Percentiles rank a stretch among this genome's conserved stretches.
These are phyloP conservation scores for Boletus sp. DNA, from an alignment of 768 basidiomycete genomes.

Conservation along the genomic window DNA sequence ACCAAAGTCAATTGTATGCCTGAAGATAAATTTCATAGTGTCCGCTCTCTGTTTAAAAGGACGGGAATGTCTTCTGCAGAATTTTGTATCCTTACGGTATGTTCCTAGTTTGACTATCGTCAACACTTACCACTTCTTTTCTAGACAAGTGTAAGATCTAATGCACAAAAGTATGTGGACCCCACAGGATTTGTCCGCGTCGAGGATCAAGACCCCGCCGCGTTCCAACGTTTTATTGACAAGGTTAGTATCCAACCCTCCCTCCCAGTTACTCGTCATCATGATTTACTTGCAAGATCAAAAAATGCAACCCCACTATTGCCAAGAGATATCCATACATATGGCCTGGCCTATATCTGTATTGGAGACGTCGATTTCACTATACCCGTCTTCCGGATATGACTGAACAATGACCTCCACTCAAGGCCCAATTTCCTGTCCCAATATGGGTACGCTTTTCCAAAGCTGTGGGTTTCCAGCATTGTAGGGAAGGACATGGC, in stretches of 20 bases:
- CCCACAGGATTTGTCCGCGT: neutral
- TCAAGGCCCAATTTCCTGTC: neutral
- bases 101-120: neutral
- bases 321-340: constrained; percentile 12
- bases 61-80: neutral
- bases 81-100: constrained; percentile 5
- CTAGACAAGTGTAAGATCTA: constrained; percentile 2
- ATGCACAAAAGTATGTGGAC: neutral
- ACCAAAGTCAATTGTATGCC: constrained; percentile 12
- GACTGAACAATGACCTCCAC: neutral
- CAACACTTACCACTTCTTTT: neutral
- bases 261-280: neutral
- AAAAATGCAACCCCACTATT: constrained; percentile 8
- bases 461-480: constrained; percentile 1
- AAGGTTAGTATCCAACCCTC: constrained; percentile 5
- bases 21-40: neutral
- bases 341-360: constrained; percentile 16
- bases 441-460: constrained; percentile 16
- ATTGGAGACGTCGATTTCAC: neutral
- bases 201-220: constrained; percentile 13
- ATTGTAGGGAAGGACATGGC: neutral
- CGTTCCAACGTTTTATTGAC: constrained; percentile 12
- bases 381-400: too few species aligned
- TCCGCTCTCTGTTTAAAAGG: neutral
- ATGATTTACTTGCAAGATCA: constrained; percentile 7